Evolutionary conservation across 2,329 filamentous ascomycete species (phyloP), one percentile per base, ranked within the genome.

Genomic region (Hymenoscyphus linearis): DNA sequence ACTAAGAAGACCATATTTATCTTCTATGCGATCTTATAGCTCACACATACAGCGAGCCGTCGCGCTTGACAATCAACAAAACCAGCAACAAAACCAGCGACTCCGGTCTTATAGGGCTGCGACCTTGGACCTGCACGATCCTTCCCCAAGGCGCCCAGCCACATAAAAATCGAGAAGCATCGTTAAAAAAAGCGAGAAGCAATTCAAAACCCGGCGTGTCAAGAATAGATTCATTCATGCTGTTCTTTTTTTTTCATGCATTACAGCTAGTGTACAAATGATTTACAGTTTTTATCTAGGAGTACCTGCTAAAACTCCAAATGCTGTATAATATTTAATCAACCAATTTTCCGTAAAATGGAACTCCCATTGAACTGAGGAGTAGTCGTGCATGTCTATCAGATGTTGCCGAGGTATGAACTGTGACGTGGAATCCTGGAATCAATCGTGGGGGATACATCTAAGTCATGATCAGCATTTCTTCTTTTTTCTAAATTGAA

Each of bases 371-470:
- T 16, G 69, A 64, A 37, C 62, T 65, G n/a, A 71, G 63, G 22
- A 71, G 65, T 55, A 71, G 63, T 62, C 69, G 65, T 34, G 69
- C 69, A 55, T 71, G 68, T 61, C 69, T 61, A 59, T 71, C 69
- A 9, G 68, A 70, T 13, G 60, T 67, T 54, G 69, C 68, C 2
- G 68, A 69, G 5, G 72, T 74, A 55, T 73, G 70, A 36, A 73
- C 65, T 18, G 67, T 69, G 16, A 74, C 71, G 57, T 74, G 72
- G 64, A 74, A 74, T 58, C 72, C 72, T 14, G 72, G 71, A 60
- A 74, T 74, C 67, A 73, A 67, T 40, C 80, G 80, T 60, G 80
- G 75, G 52, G 82, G 83, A 70, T 85, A 86, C 77, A 85, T 82
- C 81, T 85, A 22, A 53, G 59, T 27, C 63, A 67, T 65, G 66